Evolutionary conservation across 208 protist species (phyloP), one percentile per base, ranked within the genome.

Genomic region (Trypanosoma avium): DNA sequence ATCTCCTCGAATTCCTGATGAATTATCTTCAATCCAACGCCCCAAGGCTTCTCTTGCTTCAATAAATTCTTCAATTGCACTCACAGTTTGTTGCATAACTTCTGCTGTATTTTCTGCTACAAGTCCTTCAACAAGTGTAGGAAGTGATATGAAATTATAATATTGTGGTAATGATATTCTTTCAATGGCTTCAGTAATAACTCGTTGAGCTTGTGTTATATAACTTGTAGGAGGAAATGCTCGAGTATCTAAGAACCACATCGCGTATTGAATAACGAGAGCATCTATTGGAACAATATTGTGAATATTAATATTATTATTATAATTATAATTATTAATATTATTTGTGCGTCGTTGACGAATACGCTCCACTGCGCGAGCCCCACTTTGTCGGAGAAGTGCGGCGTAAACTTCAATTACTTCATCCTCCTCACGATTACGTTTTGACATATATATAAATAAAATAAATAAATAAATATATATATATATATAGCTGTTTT

Each of bases 201-300:
- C 35, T 17, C 81, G 77, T 48, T 88, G 83, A 6, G 88, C 82
- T n/a, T 91, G 79, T 0, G 77, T 67, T n/a, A 90, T 35, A 56
- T 87, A 92, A 46, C 88, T 85, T 38, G 70, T 77, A 1, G 70
- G 9, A 0, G 81, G 68, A 46, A 74, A 77, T 0, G 79, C 70
- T 0, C 35, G 15, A 19, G 59, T 67, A 50, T 87, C 76, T 26
- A 94, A 70, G 63, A 90, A 94, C 60, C 86, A 77, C 75, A 89
- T 73, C 40, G 72, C 77, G 64, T 83, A 94, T 15, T 81, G 79
- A 53, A 94, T 81, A 1, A 92, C 77, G 4, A 94, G 70, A 4
- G 79, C 59, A 38, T 94, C 88, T 52, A 94, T 92, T 13, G 88
- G 88, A 47, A 82, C 72, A 45, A 79, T 27, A n/a, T n/a, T n/a